phyloP scores from a whole-genome alignment of 2,329 filamentous ascomycete genomes.

The Bimuria novae-zelandiae region DNA sequence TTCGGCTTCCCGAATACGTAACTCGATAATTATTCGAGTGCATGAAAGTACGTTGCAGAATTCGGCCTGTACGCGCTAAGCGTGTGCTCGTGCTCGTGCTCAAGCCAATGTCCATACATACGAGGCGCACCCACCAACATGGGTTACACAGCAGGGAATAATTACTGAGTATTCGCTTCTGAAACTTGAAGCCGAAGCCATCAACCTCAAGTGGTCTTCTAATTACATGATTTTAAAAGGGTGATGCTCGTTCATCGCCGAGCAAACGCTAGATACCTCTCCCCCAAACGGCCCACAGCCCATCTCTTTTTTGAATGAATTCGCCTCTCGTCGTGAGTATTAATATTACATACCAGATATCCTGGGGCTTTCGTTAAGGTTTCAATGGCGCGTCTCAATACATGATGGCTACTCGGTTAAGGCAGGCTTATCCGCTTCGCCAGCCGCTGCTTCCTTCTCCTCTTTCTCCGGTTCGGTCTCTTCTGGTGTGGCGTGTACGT shows the following conservation, averaged over 20 bases:
- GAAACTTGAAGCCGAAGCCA: background rate
- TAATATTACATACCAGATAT: conserved; percentile 3
- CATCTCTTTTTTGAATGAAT: background rate
- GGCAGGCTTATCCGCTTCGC: conserved; percentile 8
- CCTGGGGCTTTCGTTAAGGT: background rate
- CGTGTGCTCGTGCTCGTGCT: background rate
- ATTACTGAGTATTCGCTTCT: background rate
- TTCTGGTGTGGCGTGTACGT: too few species aligned
- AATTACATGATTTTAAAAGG: conserved; percentile 1
- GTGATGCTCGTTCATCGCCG: background rate
- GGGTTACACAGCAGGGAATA: background rate
- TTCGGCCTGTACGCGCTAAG: background rate
- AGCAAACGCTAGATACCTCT: conserved; percentile 5
- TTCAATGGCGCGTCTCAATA: background rate
- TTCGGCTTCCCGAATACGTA: conserved; percentile 5
- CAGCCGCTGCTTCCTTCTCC: conserved; percentile 18
- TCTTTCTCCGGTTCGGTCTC: conserved; percentile 7
- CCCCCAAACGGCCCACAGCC: background rate
- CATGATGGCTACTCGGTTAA: conserved; percentile 7
- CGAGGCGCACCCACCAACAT: background rate
- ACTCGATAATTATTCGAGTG: too few species aligned
- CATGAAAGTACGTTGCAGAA: too few species aligned
- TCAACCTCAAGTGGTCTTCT: background rate
- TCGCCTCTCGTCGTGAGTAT: background rate
- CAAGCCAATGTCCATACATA: background rate